These are phyloP conservation scores for Apiospora marii DNA, from an alignment of 2,329 filamentous ascomycete genomes.

Conservation along the genomic window DNA sequence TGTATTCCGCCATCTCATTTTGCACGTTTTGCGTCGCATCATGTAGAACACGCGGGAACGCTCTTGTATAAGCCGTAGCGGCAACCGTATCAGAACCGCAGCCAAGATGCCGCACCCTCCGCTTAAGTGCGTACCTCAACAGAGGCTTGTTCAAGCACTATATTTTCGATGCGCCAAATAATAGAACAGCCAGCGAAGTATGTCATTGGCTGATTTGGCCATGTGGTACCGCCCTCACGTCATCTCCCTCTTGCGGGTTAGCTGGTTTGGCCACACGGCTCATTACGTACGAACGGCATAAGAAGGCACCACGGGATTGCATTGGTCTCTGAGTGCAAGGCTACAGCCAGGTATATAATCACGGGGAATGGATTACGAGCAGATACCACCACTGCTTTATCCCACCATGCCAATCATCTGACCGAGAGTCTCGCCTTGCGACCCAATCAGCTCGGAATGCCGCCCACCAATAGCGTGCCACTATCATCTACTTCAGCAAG, in stretches of 20 bases:
- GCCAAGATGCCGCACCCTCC: neutral
- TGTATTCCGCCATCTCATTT: neutral
- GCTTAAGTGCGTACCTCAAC: neutral
- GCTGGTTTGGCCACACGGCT: neutral
- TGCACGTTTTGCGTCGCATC: neutral
- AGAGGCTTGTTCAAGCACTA: neutral
- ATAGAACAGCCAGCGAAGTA: neutral
- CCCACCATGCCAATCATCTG: neutral
- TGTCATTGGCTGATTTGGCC: neutral
- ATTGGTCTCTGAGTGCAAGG: neutral
- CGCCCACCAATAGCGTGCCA: neutral
- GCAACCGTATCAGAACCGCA: neutral
- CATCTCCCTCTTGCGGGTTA: neutral
- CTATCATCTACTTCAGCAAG: neutral
- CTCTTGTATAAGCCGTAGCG: too few species aligned
- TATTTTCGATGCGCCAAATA: neutral
- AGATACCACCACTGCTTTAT: neutral
- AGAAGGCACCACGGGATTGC: neutral
- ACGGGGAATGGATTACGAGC: neutral
- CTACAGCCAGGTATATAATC: neutral
- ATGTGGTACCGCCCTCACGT: neutral
- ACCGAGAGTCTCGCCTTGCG: slow-evolving; percentile 6
- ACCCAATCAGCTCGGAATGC: slow-evolving; percentile 1
- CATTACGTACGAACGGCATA: neutral
- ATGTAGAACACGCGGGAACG: neutral